phyloP scores from a whole-genome alignment of 805 yeast species.

The Teunomyces cretensis region DNA sequence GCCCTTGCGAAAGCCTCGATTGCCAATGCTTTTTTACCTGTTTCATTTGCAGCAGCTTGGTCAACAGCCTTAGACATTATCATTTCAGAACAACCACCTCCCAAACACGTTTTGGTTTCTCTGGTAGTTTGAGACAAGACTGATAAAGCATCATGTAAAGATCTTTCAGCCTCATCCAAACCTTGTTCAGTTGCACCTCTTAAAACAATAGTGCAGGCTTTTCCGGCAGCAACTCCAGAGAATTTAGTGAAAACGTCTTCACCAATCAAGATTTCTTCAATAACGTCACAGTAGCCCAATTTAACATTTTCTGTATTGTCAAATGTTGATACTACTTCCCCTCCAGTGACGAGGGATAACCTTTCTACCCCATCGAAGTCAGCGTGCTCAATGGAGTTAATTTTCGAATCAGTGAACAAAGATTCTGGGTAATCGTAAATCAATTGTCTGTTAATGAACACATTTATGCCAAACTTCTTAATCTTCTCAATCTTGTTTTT shows the following conservation, averaged over 20 bases:
- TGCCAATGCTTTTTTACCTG: slow-evolving; percentile 92
- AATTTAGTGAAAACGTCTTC: slow-evolving; percentile 89
- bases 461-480: slow-evolving; percentile 79
- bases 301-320: slow-evolving; percentile 86
- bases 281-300: slow-evolving; percentile 82
- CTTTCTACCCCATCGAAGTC: slow-evolving; percentile 98
- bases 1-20: slow-evolving; percentile 94
- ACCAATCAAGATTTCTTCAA: slow-evolving; percentile 92
- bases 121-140: slow-evolving; percentile 93
- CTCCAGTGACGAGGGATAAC: slow-evolving; percentile 94
- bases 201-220: slow-evolving; percentile 92
- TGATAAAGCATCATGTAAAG: slow-evolving; percentile 90
- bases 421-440: slow-evolving; percentile 99
- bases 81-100: slow-evolving; percentile 89
- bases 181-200: slow-evolving; percentile 57
- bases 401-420: slow-evolving; percentile 79
- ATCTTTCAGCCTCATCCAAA: slow-evolving; percentile 48
- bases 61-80: slow-evolving; percentile 97
- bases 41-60: slow-evolving; percentile 84
- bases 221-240: slow-evolving; percentile 93
- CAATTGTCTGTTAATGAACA: slow-evolving; percentile 93
- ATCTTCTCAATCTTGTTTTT: slow-evolving; percentile 84
- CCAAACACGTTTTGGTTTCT: slow-evolving; percentile 87
- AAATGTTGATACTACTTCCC: slow-evolving; percentile 95
- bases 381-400: slow-evolving; percentile 95